phyloP scores from a whole-genome alignment of 2,329 filamentous ascomycete species.

The Neonectria hederae region DNA sequence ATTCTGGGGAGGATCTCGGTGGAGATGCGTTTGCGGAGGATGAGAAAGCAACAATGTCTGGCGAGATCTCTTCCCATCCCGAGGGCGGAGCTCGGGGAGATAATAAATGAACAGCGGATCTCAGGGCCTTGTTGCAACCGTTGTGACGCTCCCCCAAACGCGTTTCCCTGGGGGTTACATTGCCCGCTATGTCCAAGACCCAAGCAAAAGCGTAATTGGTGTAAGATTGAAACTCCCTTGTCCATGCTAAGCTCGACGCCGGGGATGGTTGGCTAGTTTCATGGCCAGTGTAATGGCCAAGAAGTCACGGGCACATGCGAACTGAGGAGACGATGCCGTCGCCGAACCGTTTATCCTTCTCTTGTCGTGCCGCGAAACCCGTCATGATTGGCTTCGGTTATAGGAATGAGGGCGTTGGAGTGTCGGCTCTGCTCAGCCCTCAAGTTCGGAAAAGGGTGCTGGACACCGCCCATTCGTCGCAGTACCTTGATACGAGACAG shows the following conservation, averaged over 20 bases:
- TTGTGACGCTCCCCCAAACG: background rate
- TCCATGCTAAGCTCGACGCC: background rate
- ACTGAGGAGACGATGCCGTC: conserved; percentile 17
- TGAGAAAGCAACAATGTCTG: background rate
- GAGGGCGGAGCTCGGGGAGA: conserved; percentile 30
- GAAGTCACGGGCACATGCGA: conserved; percentile 23
- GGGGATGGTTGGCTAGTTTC: conserved; percentile 8
- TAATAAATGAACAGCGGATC: conserved; percentile 37
- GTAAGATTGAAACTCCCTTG: conserved; percentile 33
- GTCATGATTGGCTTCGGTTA: conserved; percentile 13
- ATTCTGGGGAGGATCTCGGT: conserved; percentile 5
- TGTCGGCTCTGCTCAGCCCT: conserved; percentile 3
- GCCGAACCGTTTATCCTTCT: background rate
- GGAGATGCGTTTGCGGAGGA: background rate
- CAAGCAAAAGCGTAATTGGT: conserved; percentile 33
- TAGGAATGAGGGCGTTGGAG: background rate
- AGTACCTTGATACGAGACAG: conserved; percentile 2
- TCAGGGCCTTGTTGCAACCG: conserved; percentile 3
- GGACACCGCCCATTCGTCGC: background rate
- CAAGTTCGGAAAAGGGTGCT: conserved; percentile 1
- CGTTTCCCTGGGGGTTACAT: conserved; percentile 32
- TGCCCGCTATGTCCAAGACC: conserved; percentile 29
- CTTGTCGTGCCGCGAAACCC: background rate
- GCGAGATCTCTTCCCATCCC: background rate
- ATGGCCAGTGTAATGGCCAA: conserved; percentile 22